phyloP scores from a whole-genome alignment of 1,284 basidiomycete genomes.

The Pseudozyma tsukubaensis region DNA sequence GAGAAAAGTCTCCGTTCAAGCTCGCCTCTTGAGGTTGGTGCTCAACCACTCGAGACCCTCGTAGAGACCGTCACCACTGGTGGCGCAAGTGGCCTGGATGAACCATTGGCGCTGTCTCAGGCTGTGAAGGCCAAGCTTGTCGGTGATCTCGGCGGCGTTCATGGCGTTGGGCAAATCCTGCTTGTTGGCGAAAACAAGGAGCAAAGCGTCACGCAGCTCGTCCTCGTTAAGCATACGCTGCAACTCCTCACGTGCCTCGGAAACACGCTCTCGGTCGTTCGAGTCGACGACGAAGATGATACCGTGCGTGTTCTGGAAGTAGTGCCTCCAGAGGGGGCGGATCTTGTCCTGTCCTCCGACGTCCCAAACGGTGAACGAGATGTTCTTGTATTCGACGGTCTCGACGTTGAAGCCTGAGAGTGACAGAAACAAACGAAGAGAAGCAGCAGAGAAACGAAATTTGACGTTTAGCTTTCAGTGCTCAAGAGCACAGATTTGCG shows the following conservation, averaged over 20 bases:
- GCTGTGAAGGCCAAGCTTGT: constrained; percentile 97
- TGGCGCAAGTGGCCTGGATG: constrained; percentile 99
- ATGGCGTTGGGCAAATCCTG: constrained; percentile 99
- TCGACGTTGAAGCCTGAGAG: constrained; percentile 79
- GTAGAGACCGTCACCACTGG: constrained; percentile 97
- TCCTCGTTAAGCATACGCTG: constrained; percentile 99
- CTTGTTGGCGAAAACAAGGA: constrained; percentile 99
- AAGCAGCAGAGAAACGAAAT: neutral
- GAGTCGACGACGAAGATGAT: constrained; percentile 99
- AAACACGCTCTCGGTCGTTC: constrained; percentile 99
- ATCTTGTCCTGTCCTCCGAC: constrained; percentile 81
- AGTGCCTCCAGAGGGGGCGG: constrained; percentile 98
- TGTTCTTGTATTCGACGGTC: constrained; percentile 99
- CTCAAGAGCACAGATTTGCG: neutral
- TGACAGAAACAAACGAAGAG: neutral
- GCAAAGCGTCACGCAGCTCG: constrained; percentile 96
- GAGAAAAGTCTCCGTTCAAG: constrained; percentile 71
- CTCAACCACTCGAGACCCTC: constrained; percentile 83
- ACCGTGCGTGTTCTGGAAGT: constrained; percentile 99
- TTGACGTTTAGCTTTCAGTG: neutral
- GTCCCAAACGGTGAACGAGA: constrained; percentile 99
- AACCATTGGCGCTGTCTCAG: constrained; percentile 88
- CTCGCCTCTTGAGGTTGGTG: constrained; percentile 85
- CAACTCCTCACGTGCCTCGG: constrained; percentile 98
- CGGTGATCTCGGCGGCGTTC: constrained; percentile 99